Conservation (phyloP, 495 filamentous ascomycete species). For the Penicillium bovifimosum region DNA sequence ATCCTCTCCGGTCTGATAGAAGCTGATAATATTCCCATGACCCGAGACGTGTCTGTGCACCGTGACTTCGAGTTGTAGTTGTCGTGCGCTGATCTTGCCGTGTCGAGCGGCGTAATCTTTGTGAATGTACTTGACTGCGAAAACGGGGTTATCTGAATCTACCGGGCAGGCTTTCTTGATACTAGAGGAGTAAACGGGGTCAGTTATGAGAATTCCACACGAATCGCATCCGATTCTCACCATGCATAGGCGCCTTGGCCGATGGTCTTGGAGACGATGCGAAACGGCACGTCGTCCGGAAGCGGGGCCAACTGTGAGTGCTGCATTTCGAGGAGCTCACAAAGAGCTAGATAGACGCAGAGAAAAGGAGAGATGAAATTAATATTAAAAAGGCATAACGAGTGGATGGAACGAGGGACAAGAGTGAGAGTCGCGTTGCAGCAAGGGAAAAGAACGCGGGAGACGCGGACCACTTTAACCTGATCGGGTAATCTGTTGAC, state of each 20-base stretch:
- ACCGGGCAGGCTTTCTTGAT: constrained; percentile 89
- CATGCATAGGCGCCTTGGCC: constrained; percentile 95
- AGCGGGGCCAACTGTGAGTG: constrained; percentile 88
- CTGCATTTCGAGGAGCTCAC: constrained; percentile 33
- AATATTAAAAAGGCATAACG: constrained; percentile 6
- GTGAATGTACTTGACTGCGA: constrained; percentile 98
- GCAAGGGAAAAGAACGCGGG: constrained; percentile 15
- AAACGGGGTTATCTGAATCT: constrained; percentile 63
- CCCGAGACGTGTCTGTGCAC: constrained; percentile 82
- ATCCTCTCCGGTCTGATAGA: constrained; percentile 84
- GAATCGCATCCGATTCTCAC: constrained; percentile 45
- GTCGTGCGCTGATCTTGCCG: constrained; percentile 82
- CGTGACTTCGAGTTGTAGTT: constrained; percentile 81
- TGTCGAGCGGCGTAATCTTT: constrained; percentile 86
- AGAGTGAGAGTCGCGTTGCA: constrained; percentile 5
- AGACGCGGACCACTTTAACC: constrained; percentile 45
- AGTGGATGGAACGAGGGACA: constrained; percentile 1
- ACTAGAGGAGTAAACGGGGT: constrained; percentile 41
- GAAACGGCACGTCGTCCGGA: constrained; percentile 81
- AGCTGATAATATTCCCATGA: constrained; percentile 90
- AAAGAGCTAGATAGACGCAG: background rate
- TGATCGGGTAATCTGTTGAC: constrained; percentile 42
- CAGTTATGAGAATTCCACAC: background rate
- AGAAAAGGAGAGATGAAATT: background rate
- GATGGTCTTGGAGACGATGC: constrained; percentile 92